A percentile compares a stretch with the other conserved stretches of the same genome.
Conservation (phyloP, 345 rosid genomes). For the Abelmoschus esculentus region DNA sequence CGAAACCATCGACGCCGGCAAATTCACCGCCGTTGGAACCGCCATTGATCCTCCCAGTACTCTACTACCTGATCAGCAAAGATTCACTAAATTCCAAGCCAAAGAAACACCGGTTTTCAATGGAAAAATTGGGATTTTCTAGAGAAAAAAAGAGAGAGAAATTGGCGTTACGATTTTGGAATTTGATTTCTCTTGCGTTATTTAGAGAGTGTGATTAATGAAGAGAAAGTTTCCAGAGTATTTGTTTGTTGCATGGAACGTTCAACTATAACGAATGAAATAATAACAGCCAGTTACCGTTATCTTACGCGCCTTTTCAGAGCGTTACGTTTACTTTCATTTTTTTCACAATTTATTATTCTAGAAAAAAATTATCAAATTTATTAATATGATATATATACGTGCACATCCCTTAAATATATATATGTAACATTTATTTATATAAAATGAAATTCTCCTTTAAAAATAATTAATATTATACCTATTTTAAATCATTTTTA, state of each 20-base stretch:
- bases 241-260: conserved; percentile 3
- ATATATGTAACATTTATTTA: too few relatives aligned
- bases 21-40: conserved; percentile 31
- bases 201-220: background rate
- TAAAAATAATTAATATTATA: too few relatives aligned
- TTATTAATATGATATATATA: too few relatives aligned
- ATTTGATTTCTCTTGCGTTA: background rate
- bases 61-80: background rate
- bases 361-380: too few relatives aligned
- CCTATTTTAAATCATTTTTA: too few relatives aligned
- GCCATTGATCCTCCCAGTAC: conserved; percentile 29
- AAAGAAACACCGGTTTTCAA: too few relatives aligned
- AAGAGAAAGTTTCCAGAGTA: background rate
- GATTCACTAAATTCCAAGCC: background rate
- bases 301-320: background rate
- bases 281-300: background rate
- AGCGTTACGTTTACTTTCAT: background rate
- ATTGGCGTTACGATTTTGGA: too few relatives aligned
- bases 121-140: too few relatives aligned
- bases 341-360: background rate
- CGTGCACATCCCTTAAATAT: too few relatives aligned
- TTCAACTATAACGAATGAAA: background rate
- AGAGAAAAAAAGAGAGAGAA: too few relatives aligned
- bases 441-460: background rate
- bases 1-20: conserved; percentile 34